These are phyloP conservation scores for Dentipellis fragilis DNA, from an alignment of 768 basidiomycete genomes.

Conservation along the genomic window DNA sequence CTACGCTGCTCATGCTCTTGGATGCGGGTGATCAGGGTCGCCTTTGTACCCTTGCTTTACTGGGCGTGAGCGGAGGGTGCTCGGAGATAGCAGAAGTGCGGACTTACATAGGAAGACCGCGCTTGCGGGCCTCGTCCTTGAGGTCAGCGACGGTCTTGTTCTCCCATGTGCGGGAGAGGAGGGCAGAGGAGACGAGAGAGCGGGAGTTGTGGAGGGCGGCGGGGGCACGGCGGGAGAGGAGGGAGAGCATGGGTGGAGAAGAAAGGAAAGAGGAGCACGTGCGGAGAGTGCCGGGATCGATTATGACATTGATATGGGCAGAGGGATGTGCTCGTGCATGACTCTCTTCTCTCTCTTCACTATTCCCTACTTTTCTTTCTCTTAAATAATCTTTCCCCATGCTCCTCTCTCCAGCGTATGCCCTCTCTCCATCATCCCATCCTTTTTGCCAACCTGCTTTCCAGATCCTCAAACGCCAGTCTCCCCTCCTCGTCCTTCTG, in stretches of 20 bases:
- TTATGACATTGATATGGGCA: not conserved
- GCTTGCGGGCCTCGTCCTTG: conserved; percentile 41
- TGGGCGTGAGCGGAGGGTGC: conserved; percentile 6
- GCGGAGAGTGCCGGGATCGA: not conserved
- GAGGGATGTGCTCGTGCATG: conserved; percentile 8
- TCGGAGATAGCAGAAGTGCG: conserved; percentile 2
- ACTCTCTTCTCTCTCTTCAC: conserved; percentile 2
- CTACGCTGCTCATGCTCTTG: conserved; percentile 31
- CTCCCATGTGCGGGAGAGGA: conserved; percentile 49
- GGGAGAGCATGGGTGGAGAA: conserved; percentile 19
- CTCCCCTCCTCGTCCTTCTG: conserved; percentile 39
- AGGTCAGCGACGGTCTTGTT: conserved; percentile 39
- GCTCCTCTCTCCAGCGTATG: conserved; percentile 78
- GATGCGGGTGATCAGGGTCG: conserved; percentile 42
- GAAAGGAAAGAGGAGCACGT: not conserved
- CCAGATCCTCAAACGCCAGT: conserved; percentile 59
- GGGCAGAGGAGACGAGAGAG: conserved; percentile 41
- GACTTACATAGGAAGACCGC: conserved; percentile 45
- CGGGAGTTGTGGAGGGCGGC: conserved; percentile 10
- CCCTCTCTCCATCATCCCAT: conserved; percentile 17
- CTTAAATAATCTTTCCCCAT: conserved; percentile 27
- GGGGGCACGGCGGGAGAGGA: conserved; percentile 12
- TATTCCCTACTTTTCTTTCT: not conserved
- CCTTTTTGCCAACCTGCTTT: conserved; percentile 22
- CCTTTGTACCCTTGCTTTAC: conserved; percentile 49